A percentile compares a stretch with the other conserved stretches of the same genome.
Evolutionary conservation across 2,329 filamentous ascomycete genomes (phyloP).

Genomic region (Zasmidium angulare): DNA sequence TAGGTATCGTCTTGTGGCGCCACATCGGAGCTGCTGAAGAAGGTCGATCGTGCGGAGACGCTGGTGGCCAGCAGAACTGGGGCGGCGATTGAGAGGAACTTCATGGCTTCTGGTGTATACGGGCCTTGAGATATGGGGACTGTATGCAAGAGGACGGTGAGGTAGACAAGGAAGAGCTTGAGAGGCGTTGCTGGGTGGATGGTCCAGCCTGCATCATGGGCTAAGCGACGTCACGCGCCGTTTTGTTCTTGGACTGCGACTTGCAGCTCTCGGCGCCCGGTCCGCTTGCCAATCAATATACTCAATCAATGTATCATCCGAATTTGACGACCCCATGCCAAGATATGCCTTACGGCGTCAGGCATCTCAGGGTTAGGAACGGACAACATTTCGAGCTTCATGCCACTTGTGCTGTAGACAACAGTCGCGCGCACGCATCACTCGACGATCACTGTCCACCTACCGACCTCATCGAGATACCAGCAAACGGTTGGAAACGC

Average conservation of each 20-base stretch:
- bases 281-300: neutral
- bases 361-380: neutral
- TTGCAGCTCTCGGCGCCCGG: no score
- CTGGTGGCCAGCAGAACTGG: constrained; percentile 30
- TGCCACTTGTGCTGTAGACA: neutral
- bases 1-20: constrained; percentile 46
- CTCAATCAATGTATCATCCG: neutral
- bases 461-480: no score
- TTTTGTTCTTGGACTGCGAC: no score
- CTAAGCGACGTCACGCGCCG: neutral
- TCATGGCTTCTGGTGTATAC: constrained; percentile 27
- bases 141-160: neutral
- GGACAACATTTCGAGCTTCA: constrained; percentile 2
- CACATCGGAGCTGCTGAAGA: constrained; percentile 21
- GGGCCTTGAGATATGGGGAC: neutral
- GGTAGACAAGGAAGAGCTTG: neutral
- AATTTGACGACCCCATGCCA: neutral
- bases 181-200: neutral
- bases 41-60: constrained; percentile 30
- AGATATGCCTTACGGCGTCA: neutral
- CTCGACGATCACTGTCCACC: no score
- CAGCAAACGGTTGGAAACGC: no score
- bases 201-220: neutral
- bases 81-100: constrained; percentile 30
- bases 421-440: neutral